These are phyloP conservation scores for Mycosphaerella arachidis DNA, from an alignment of 2,329 filamentous ascomycete species.

Conservation along the genomic window DNA sequence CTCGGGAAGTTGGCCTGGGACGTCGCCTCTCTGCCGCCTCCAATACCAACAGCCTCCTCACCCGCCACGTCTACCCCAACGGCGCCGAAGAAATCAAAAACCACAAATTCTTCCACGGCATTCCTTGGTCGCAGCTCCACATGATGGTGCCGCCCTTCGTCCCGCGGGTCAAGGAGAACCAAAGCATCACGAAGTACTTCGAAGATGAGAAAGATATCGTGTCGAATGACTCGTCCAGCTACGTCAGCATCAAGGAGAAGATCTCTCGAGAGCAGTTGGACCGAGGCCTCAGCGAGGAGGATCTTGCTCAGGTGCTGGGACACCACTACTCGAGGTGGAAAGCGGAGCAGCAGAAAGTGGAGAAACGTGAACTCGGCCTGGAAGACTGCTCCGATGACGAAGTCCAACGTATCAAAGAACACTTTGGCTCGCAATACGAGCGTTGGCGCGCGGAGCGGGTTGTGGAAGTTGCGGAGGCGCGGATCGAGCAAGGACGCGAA, in stretches of 20 bases:
- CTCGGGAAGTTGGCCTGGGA: constrained; percentile 52
- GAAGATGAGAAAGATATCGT: constrained; percentile 71
- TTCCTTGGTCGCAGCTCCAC: constrained; percentile 74
- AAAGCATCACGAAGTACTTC: constrained; percentile 73
- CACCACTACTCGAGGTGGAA: constrained; percentile 20
- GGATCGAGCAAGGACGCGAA: constrained; percentile 14
- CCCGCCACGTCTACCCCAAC: constrained; percentile 65
- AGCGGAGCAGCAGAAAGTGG: constrained; percentile 21
- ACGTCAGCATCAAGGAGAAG: constrained; percentile 14
- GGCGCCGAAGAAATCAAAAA: constrained; percentile 86
- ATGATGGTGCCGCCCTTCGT: constrained; percentile 70
- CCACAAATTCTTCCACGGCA: constrained; percentile 78
- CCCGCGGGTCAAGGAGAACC: constrained; percentile 57
- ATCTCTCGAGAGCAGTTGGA: constrained; percentile 18
- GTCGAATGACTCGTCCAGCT: constrained; percentile 32
- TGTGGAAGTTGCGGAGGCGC: constrained; percentile 23
- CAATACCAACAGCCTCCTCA: constrained; percentile 30
- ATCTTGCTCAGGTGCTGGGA: constrained; percentile 10
- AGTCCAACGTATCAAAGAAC: constrained; percentile 29
- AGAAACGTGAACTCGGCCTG: constrained; percentile 31
- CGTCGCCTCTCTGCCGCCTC: constrained; percentile 43
- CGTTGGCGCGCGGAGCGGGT: constrained; percentile 28
- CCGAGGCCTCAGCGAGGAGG: constrained; percentile 10
- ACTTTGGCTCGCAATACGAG: constrained; percentile 29
- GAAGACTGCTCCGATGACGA: constrained; percentile 27